Evolutionary conservation across 441 rosid species (phyloP), one percentile per base, ranked within the genome.

Genomic region (Erodium trifolium): DNA sequence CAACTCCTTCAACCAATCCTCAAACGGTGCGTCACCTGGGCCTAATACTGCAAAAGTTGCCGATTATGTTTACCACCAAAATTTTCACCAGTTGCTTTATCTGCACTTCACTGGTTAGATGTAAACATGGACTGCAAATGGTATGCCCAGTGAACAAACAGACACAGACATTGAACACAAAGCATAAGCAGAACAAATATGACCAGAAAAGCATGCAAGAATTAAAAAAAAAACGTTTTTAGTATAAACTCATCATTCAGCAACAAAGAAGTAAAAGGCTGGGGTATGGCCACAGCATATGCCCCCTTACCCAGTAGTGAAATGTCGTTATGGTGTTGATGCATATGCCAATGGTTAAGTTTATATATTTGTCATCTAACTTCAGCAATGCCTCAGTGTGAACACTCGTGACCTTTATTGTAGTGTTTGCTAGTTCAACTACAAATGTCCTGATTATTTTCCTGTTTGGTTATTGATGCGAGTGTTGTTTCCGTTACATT

Each of bases 21-120:
- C 94, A 89, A 90, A 94, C 83, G 97, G 98, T 92, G 96, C 92
- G 99, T 93, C 63, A 80, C 74, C 76, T 68, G 31, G 77, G 85
- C 76, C 17, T 70, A 75, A 71, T 78, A 65, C 72, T 76, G 77
- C 72, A 70, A 78, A 64, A 74, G 63, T 66, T 73, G 68, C 76
- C 71, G 71, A 67, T 67, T 69, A 57, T 49, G 74, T 8, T 41
- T 9, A 41, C 45, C 45, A 41, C 45, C 45, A 41, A 51, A 65
- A 72, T 68, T 69, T 67, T 29, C 67, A 13, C 18, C 67, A 72
- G 23, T 68, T 53, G 23, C 55, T 41, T 62, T 47, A 71, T 66
- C 51, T 41, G 41, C 72, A 10, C 69, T 29, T 13, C 41, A 5
- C 7, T 37, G 41, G 41, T 37, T 4, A 4, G 41, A 37, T 37